These are phyloP conservation scores for Erodium moschatum DNA, from an alignment of 441 rosid genomes.

Conservation along the genomic window DNA sequence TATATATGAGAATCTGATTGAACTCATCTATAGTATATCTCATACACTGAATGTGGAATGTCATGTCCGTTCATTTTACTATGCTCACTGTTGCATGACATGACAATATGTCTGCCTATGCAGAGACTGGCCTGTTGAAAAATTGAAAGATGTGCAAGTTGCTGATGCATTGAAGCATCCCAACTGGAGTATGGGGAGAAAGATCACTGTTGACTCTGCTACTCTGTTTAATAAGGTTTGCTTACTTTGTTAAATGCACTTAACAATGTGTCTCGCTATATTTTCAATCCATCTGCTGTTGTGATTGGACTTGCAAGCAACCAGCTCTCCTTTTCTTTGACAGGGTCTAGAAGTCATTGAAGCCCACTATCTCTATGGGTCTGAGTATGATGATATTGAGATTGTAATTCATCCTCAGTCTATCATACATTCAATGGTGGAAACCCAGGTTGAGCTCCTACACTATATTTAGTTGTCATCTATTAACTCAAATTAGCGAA, in stretches of 20 bases:
- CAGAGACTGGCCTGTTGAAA: constrained; percentile 86
- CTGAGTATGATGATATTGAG: constrained; percentile 77
- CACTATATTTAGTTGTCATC: constrained; percentile 10
- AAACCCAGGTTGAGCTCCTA: constrained; percentile 57
- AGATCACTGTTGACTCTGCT: constrained; percentile 91
- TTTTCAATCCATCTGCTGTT: not conserved
- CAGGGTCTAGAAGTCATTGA: constrained; percentile 95
- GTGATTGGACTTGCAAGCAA: constrained; percentile 4
- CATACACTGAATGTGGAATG: not conserved
- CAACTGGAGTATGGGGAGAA: constrained; percentile 91
- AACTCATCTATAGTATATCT: not conserved
- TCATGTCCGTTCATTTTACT: too few relatives aligned
- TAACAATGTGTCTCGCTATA: not conserved
- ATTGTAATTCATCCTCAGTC: constrained; percentile 90
- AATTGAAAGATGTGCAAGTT: constrained; percentile 78
- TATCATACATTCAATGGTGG: constrained; percentile 83
- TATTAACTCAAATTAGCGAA: not conserved
- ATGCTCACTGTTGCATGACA: not conserved
- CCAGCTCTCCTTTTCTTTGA: constrained; percentile 15
- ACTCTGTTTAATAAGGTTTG: constrained; percentile 88
- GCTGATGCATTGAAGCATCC: constrained; percentile 97
- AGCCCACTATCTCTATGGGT: constrained; percentile 89
- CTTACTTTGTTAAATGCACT: constrained; percentile 1
- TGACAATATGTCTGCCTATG: constrained; percentile 19
- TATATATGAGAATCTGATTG: not conserved